phyloP scores from a whole-genome alignment of 2,329 filamentous ascomycete species.

The Phialocephala sp. region DNA sequence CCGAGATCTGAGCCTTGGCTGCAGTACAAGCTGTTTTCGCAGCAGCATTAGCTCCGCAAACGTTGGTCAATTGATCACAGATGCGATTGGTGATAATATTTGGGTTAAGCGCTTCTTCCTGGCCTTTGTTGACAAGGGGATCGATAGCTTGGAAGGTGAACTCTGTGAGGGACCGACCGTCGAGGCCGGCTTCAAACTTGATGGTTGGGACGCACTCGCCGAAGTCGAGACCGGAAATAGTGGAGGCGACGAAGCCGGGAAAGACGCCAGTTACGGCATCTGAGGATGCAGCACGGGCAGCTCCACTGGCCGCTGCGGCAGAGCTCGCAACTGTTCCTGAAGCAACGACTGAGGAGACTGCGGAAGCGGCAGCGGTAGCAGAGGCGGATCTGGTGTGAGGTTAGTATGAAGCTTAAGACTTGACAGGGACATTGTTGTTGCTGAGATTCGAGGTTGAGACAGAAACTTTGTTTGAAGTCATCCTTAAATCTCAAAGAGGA shows the following conservation, averaged over 20 bases:
- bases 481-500: slow-evolving; percentile 1
- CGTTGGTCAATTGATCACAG: slow-evolving; percentile 71
- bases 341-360: slow-evolving; percentile 3
- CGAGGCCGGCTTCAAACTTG: slow-evolving; percentile 61
- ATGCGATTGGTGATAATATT: slow-evolving; percentile 77
- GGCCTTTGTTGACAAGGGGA: slow-evolving; percentile 61
- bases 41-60: slow-evolving; percentile 66
- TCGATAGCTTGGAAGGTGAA: slow-evolving; percentile 73
- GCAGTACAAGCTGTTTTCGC: slow-evolving; percentile 59
- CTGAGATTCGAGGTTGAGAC: neutral
- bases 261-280: slow-evolving; percentile 26
- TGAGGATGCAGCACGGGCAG: slow-evolving; percentile 7
- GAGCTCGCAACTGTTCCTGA: slow-evolving; percentile 13
- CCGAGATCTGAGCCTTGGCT: slow-evolving; percentile 59
- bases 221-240: slow-evolving; percentile 49
- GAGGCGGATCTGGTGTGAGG: neutral
- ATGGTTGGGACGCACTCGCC: slow-evolving; percentile 56
- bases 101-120: slow-evolving; percentile 72
- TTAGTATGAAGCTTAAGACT: neutral
- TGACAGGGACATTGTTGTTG: neutral
- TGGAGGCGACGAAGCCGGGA: slow-evolving; percentile 35
- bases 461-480: neutral
- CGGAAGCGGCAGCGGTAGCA: slow-evolving; percentile 7
- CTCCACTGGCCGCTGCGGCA: slow-evolving; percentile 13
- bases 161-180: slow-evolving; percentile 58